Evolutionary conservation across 371 early-diverging fungal genomes (phyloP).

Genomic region (Basidiobolus meristosporus): DNA sequence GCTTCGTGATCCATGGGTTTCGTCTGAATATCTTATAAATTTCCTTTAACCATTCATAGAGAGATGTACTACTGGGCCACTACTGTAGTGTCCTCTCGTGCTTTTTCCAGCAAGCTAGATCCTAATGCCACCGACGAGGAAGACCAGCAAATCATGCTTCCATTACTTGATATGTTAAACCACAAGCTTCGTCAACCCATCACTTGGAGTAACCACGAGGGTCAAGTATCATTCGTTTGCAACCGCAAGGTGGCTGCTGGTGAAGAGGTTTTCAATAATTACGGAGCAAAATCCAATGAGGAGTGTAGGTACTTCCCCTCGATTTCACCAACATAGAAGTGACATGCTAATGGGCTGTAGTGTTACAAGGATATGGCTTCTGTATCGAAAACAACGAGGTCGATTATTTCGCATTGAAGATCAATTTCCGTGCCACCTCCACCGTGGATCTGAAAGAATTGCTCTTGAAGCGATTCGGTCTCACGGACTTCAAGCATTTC

Average conservation of each 20-base stretch:
- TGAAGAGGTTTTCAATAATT: conserved; percentile 1
- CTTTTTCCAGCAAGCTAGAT: not conserved
- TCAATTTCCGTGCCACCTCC: conserved; percentile 1
- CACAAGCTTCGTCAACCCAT: conserved; percentile 2
- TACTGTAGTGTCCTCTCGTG: not conserved
- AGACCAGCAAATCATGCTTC: not conserved
- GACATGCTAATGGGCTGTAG: not conserved
- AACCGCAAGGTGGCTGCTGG: not conserved
- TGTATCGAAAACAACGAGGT: conserved; percentile 1
- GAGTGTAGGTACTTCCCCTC: conserved; percentile 2
- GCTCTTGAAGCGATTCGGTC: not conserved
- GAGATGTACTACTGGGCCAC: conserved; percentile 1
- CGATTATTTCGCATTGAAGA: conserved; percentile 1
- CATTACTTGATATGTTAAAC: conserved; percentile 2
- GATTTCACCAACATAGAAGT: too few relatives aligned
- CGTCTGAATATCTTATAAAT: not conserved
- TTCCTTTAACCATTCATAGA: not conserved
- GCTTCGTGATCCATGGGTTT: too few relatives aligned
- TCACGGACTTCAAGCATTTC: conserved; percentile 1
- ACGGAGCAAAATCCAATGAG: conserved; percentile 1
- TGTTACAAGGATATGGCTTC: conserved; percentile 1
- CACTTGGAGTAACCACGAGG: not conserved
- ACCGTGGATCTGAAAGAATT: not conserved
- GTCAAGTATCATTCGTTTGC: not conserved
- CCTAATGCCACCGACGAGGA: not conserved